Evolutionary conservation across 2,329 filamentous ascomycete genomes (phyloP).

Genomic region (Chrysoporthe deuterocubensis): DNA sequence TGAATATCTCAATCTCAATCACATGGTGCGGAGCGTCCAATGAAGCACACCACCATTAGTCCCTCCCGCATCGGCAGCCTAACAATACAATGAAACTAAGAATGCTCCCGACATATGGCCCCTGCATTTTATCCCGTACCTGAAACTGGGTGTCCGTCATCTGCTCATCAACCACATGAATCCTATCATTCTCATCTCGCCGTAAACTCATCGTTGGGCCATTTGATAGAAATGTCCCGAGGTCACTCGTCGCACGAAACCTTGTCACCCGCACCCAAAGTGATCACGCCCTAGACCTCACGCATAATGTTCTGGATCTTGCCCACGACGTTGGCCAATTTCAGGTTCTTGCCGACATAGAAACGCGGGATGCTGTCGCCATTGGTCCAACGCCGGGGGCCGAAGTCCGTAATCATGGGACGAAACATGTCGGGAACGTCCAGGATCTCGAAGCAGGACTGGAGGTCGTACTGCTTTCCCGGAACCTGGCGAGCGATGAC

Average conservation of each 20-base stretch:
- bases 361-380: not conserved
- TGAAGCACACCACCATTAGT: not conserved
- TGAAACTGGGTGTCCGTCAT: not conserved
- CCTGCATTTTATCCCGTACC: not conserved
- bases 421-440: not conserved
- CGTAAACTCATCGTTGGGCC: not conserved
- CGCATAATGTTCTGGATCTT: conserved; percentile 8
- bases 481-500: not conserved
- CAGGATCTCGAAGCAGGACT: not conserved
- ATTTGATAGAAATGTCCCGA: not conserved
- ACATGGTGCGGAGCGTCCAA: no score
- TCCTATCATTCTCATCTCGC: not conserved
- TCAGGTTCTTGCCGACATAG: not conserved
- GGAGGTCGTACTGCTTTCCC: not conserved
- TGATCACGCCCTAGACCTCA: not conserved
- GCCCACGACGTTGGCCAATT: not conserved
- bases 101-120: not conserved
- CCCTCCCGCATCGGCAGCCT: not conserved
- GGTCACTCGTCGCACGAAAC: not conserved
- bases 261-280: not conserved
- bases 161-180: not conserved
- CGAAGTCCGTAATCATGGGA: not conserved
- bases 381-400: not conserved
- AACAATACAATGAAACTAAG: not conserved
- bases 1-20: no score